Evolutionary conservation across 2,329 filamentous ascomycete genomes (phyloP), one percentile per base, ranked within the genome.

Genomic region (Fusarium sp.): DNA sequence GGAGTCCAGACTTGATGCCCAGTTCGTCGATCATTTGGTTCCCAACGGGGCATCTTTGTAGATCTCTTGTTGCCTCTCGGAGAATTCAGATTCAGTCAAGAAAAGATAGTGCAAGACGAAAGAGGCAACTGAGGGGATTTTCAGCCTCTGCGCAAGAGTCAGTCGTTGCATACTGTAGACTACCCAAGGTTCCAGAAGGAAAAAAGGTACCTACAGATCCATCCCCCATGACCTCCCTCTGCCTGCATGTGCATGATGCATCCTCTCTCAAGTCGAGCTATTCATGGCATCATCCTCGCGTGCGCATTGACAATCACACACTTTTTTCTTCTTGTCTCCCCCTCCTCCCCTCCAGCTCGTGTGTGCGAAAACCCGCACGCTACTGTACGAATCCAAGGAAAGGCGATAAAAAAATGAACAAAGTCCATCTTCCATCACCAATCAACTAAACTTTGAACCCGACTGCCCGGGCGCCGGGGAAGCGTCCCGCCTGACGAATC

Each of bases 381-480:
- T 57, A 57, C 33, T 42, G 33, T 42, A 35, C 27, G 29, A 52
- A 52, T 38, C 40, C 18, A 29, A 29, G 18, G 47, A 11, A 50
- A 36, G 35, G 18, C 16, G 47, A 52, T 27, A 13, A n/a, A n/a
- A 47, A 47, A 45, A 38, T 16, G 58, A 25, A 42, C 31, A 56
- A 47, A 59, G 42, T 50, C 61, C 57, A 40, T 11, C 45, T 13
- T 18, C 57, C 45, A 65, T 52, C 47, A 7, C 47, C 47, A 52
- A 52, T n/a, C 47, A 52, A 52, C 47, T 52, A 52, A 74, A 61
- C 63, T 66, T 59, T 75, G 65, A 71, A 58, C 33, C 69, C 72
- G 69, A 59, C 61, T 60, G 57, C 62, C 68, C 61, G 72, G 72
- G 72, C 65, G 42, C 72, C 47, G 68, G 71, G 72, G 72, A 74